Base-by-base conservation (phyloP, 1,284 basidiomycete species). In the Apiotrichum laibachii region DNA sequence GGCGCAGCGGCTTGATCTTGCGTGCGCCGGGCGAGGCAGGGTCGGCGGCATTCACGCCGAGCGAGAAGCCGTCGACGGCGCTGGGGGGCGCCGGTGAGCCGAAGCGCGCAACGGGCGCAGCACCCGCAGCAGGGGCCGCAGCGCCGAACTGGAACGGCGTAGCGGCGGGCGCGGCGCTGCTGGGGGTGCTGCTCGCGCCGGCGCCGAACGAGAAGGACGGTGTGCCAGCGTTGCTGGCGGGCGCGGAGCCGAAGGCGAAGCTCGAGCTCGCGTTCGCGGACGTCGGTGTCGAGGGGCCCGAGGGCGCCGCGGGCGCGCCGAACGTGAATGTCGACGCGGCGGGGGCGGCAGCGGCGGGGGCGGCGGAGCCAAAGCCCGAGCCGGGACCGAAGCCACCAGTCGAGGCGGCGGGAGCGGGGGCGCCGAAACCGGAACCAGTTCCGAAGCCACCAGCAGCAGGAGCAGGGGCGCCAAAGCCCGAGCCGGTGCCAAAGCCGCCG, bases 1-100 rank as follows among this genome's bases (percentile, higher is more conserved):
- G 58, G n/a, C 68, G 52, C 42, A 72, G 54, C 31, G 65, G 63
- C 62, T 70, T 72, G 61, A 72, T 71, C 55, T 64, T 65, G 46
- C 69, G 47, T 19, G 61, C 64, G 31, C 68, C 62, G 5, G 69
- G 67, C 55, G 62, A 64, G 12, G 61, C 68, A 9, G 69, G 68
- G 11, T 48, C 48, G 19, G 54, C 58, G 2, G 51, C 55, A 15
- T 50, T 50, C n/a, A 59, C 50, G 15, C 68, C 68, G 21, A 70
- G 37, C 53, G 63, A 67, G 62, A 70, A 70, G 22, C 56, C 56
- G 33, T 49, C 33, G 39, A 13, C 39, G 10, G 50, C 44, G n/a
- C n/a, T n/a, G n/a, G n/a, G n/a, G 4, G 67, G 67, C 16, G 55
- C 64, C 5, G 68, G 66, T 46, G 63, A 65, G 6, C 65, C 66